Evolutionary conservation across 257 asterid species (phyloP).

Genomic region (Parsonsia alboflavescens): DNA sequence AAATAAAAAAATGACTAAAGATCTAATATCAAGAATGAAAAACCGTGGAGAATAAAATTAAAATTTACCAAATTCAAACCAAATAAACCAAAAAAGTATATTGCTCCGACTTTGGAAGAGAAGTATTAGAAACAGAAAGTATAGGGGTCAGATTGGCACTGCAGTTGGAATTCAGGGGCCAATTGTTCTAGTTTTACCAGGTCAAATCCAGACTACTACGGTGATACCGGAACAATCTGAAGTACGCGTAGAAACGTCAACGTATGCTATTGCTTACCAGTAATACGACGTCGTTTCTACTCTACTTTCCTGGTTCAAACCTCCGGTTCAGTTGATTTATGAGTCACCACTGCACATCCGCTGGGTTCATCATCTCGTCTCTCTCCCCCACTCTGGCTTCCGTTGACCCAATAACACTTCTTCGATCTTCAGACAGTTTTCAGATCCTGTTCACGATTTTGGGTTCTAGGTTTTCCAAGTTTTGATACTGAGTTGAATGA

Average conservation of each 20-base stretch:
- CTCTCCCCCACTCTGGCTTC: not conserved
- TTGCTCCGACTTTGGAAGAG: too few species aligned
- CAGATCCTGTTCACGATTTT: not conserved
- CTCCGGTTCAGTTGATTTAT: not conserved
- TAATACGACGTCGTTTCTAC: not conserved
- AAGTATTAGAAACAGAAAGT: too few species aligned
- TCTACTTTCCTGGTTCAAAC: not conserved
- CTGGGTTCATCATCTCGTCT: not conserved
- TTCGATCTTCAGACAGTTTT: not conserved
- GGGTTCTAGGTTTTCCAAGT: not conserved
- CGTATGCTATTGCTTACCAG: not conserved
- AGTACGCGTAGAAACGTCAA: not conserved
- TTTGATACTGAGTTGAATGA: not conserved
- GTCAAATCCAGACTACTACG: not conserved
- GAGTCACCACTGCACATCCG: not conserved
- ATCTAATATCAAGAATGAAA: too few species aligned
- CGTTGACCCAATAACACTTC: not conserved
- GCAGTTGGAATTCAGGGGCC: too few species aligned
- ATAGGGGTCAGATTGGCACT: too few species aligned
- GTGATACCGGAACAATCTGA: not conserved
- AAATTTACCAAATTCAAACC: too few species aligned
- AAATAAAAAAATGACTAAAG: too few species aligned
- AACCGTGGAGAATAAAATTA: too few species aligned
- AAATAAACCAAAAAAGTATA: too few species aligned
- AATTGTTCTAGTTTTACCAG: not conserved